These are phyloP conservation scores for Coniophora puteana DNA, from an alignment of 1,284 basidiomycete genomes.

Conservation along the genomic window DNA sequence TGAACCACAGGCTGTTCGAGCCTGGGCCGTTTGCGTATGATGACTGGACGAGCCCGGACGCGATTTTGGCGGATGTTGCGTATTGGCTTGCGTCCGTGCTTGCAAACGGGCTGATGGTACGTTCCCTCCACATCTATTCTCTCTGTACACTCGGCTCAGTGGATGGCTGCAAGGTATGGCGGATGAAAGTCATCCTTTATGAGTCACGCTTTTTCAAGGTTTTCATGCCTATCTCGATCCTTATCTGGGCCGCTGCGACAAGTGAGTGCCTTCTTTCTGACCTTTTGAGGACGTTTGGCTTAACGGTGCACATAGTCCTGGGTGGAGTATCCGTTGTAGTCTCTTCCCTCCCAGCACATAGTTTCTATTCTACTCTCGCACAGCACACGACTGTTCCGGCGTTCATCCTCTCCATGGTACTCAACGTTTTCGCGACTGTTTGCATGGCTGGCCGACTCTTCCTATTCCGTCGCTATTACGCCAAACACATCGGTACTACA, in stretches of 20 bases:
- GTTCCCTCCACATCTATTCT: background rate
- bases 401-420: conserved; percentile 30
- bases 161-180: conserved; percentile 18
- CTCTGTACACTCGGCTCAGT: background rate
- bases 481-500: conserved; percentile 24
- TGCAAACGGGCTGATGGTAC: conserved; percentile 24
- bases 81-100: conserved; percentile 20
- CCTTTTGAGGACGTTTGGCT: background rate
- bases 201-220: conserved; percentile 10
- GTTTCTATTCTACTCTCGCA: conserved; percentile 16
- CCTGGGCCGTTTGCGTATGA: conserved; percentile 21
- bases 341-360: conserved; percentile 14
- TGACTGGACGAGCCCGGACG: background rate
- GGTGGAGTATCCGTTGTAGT: conserved; percentile 8
- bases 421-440: conserved; percentile 35
- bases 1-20: conserved; percentile 21
- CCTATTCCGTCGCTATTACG: conserved; percentile 23
- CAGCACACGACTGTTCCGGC: conserved; percentile 23
- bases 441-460: conserved; percentile 34
- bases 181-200: conserved; percentile 19
- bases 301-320: background rate
- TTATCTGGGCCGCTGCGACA: conserved; percentile 14
- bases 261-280: conserved; percentile 6
- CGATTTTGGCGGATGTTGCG: conserved; percentile 13
- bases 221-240: conserved; percentile 17